These are phyloP conservation scores for Cnidoscolus chayamansa DNA, from an alignment of 441 rosid genomes.

Conservation along the genomic window DNA sequence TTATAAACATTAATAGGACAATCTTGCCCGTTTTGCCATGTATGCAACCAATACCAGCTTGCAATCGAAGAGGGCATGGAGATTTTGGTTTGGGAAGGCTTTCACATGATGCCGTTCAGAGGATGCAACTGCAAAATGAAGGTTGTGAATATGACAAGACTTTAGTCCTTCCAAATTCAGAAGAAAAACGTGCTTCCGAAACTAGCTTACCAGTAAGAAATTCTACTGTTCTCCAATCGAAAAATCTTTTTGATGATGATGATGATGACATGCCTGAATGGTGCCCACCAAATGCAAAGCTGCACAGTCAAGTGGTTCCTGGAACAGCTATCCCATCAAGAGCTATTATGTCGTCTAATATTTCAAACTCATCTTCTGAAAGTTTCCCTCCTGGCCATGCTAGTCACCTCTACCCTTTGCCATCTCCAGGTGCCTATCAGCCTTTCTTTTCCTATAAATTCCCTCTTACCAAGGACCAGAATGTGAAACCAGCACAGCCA, in stretches of 20 bases:
- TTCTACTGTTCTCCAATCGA: not conserved
- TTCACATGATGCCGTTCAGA: slow-evolving; percentile 15
- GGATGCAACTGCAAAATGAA: slow-evolving; percentile 22
- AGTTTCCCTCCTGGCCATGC: not conserved
- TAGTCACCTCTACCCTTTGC: not conserved
- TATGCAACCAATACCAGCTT: slow-evolving; percentile 6
- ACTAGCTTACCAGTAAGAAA: slow-evolving; percentile 1
- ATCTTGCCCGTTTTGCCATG: not conserved
- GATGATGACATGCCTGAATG: slow-evolving; percentile 35
- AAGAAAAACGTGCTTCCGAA: slow-evolving; percentile 13
- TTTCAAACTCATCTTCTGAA: not conserved
- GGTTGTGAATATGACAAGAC: slow-evolving; percentile 10
- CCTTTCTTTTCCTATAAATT: not conserved
- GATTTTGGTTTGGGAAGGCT: slow-evolving; percentile 15
- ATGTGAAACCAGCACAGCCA: not conserved
- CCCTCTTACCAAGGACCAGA: not conserved
- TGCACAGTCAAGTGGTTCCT: slow-evolving; percentile 8
- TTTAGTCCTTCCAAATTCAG: not conserved
- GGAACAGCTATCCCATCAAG: slow-evolving; percentile 7
- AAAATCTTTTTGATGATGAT: slow-evolving; percentile 31
- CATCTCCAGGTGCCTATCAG: not conserved
- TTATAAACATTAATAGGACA: slow-evolving; percentile 10
- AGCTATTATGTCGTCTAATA: slow-evolving; percentile 1
- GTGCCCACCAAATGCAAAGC: slow-evolving; percentile 22
- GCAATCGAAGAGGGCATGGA: slow-evolving; percentile 17